Percentiles rank a stretch among this genome's conserved stretches.
Conservation (phyloP, 1,284 basidiomycete genomes). For the Xerocomus amazonicus region DNA sequence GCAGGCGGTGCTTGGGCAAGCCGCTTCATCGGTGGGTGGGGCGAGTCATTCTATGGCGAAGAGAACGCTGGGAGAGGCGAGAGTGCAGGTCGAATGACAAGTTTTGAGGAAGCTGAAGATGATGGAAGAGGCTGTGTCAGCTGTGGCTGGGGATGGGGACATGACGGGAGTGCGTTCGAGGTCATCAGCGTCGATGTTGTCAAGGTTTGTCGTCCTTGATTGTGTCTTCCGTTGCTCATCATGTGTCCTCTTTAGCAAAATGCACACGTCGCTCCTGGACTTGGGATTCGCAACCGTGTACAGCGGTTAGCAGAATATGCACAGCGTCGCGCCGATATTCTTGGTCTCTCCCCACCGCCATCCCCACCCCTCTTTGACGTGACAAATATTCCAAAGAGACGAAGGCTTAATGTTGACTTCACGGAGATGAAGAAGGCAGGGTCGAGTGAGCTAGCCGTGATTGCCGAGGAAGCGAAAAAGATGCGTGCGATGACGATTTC, state of each 20-base stretch:
- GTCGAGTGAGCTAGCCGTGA: slow-evolving; percentile 13
- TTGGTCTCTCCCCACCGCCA: slow-evolving; percentile 36
- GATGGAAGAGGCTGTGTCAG: slow-evolving; percentile 63
- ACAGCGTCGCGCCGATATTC: slow-evolving; percentile 52
- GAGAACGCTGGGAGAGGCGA: slow-evolving; percentile 25
- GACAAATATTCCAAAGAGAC: slow-evolving; percentile 32
- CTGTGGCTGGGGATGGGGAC: slow-evolving; percentile 68
- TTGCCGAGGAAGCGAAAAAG: slow-evolving; percentile 34
- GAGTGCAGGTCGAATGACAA: slow-evolving; percentile 23
- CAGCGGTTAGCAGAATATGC: slow-evolving; percentile 66
- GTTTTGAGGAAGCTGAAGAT: slow-evolving; percentile 48
- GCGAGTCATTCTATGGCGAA: slow-evolving; percentile 38
- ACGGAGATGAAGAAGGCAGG: slow-evolving; percentile 23
- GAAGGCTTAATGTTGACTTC: slow-evolving; percentile 24
- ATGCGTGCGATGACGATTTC: slow-evolving; percentile 44
- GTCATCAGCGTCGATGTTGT: slow-evolving; percentile 59
- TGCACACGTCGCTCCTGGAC: slow-evolving; percentile 41
- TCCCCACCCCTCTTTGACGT: slow-evolving; percentile 32
- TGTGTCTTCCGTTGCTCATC: neutral
- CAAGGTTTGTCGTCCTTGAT: slow-evolving; percentile 43
- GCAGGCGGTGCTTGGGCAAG: slow-evolving; percentile 43
- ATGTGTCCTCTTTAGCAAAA: slow-evolving; percentile 36
- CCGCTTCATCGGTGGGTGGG: slow-evolving; percentile 50
- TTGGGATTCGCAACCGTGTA: slow-evolving; percentile 57
- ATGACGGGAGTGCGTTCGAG: slow-evolving; percentile 73